phyloP scores from a whole-genome alignment of 768 basidiomycete genomes.

The Tylopilus rubrobrunneus region DNA sequence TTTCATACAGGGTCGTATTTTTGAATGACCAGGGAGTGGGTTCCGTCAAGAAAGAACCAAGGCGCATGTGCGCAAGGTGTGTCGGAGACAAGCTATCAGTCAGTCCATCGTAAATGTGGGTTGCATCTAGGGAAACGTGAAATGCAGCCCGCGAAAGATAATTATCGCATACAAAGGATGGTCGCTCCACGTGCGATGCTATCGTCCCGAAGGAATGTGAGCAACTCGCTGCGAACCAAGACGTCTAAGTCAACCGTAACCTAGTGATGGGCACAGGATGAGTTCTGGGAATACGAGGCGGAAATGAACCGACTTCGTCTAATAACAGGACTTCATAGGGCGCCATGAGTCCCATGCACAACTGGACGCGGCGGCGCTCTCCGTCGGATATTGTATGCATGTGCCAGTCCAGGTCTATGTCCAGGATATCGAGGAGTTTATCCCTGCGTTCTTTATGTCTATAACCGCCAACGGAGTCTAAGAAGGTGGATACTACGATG shows the following conservation, averaged over 20 bases:
- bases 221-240: slow-evolving; percentile 86
- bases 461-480: slow-evolving; percentile 98
- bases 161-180: slow-evolving; percentile 63
- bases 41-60: slow-evolving; percentile 67
- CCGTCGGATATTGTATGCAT: slow-evolving; percentile 97
- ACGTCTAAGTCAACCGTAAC: slow-evolving; percentile 98
- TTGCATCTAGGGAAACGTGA: slow-evolving; percentile 61
- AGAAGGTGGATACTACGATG: slow-evolving; percentile 86
- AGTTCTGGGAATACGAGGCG: neutral
- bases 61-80: slow-evolving; percentile 86
- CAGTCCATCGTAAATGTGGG: slow-evolving; percentile 95
- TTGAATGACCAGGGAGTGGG: slow-evolving; percentile 71
- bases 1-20: slow-evolving; percentile 47
- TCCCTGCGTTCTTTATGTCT: slow-evolving; percentile 88
- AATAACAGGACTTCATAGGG: slow-evolving; percentile 91
- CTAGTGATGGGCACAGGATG: slow-evolving; percentile 34
- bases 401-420: slow-evolving; percentile 94
- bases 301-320: slow-evolving; percentile 66
- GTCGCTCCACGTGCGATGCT: slow-evolving; percentile 78
- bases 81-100: slow-evolving; percentile 74
- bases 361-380: slow-evolving; percentile 88
- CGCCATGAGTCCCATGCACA: slow-evolving; percentile 93
- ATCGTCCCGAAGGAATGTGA: slow-evolving; percentile 82
- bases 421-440: slow-evolving; percentile 81
- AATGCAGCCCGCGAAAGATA: neutral